Conservation (phyloP, 345 rosid genomes). For the Carallia brachiata region DNA sequence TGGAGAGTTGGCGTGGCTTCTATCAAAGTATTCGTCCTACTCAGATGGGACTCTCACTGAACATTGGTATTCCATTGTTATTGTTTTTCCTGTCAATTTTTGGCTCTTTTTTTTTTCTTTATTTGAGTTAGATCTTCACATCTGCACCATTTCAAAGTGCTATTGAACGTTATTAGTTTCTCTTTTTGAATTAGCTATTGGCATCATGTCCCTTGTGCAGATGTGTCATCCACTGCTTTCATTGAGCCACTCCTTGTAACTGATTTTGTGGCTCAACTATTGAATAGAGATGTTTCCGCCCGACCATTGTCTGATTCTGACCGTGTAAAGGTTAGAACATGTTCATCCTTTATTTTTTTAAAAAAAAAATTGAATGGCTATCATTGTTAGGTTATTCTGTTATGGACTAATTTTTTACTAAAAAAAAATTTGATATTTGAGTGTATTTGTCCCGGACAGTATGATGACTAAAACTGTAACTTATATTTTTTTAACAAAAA, state of each 20-base stretch:
- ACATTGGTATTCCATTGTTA: constrained; percentile 50
- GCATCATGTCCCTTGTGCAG: constrained; percentile 30
- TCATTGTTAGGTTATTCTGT: too few relatives aligned
- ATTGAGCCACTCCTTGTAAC: constrained; percentile 84
- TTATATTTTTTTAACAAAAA: too few relatives aligned
- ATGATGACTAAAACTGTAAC: too few relatives aligned
- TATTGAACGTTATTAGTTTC: too few relatives aligned
- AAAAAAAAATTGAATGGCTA: too few relatives aligned
- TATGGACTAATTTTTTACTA: not conserved
- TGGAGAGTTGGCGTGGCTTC: constrained; percentile 98
- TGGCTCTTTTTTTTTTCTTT: too few relatives aligned
- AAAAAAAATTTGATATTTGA: too few relatives aligned
- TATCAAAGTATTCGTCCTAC: constrained; percentile 97
- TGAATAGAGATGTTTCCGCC: constrained; percentile 58
- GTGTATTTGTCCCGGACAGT: too few relatives aligned
- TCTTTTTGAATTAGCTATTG: not conserved
- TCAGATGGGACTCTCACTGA: constrained; percentile 87
- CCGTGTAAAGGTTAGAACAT: constrained; percentile 69
- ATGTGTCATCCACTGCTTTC: constrained; percentile 96
- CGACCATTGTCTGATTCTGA: constrained; percentile 86
- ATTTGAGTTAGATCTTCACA: too few relatives aligned
- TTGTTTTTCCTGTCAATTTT: not conserved
- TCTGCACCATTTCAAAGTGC: not conserved
- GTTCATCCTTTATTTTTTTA: not conserved
- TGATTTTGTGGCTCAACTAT: constrained; percentile 64